These are phyloP conservation scores for Penicillium alfredii DNA, from an alignment of 495 filamentous ascomycete species.

Conservation along the genomic window DNA sequence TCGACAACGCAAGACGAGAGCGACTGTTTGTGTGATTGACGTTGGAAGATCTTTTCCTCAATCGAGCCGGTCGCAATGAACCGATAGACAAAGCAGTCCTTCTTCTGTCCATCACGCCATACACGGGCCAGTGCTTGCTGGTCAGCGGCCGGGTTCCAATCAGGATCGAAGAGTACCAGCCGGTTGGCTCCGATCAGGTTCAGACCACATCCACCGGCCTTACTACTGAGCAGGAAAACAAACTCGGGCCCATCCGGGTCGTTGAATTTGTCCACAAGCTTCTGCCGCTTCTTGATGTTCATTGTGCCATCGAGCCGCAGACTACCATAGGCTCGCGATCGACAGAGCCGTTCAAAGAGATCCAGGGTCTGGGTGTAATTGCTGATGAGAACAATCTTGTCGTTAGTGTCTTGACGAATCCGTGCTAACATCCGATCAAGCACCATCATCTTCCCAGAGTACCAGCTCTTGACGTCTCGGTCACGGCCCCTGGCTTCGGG, in stretches of 20 bases:
- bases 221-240: constrained; percentile 90
- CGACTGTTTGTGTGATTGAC: constrained; percentile 96
- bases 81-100: constrained; percentile 98
- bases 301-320: constrained; percentile 93
- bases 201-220: constrained; percentile 93
- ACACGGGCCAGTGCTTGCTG: constrained; percentile 96
- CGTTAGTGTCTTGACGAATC: constrained; percentile 92
- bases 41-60: constrained; percentile 99
- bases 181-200: constrained; percentile 97
- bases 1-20: constrained; percentile 97
- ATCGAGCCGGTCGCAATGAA: constrained; percentile 98
- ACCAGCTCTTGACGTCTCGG: constrained; percentile 90
- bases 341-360: constrained; percentile 88
- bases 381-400: constrained; percentile 98
- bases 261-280: constrained; percentile 98
- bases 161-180: constrained; percentile 93
- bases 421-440: constrained; percentile 97
- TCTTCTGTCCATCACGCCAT: constrained; percentile 98
- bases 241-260: constrained; percentile 87
- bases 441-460: constrained; percentile 97
- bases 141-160: constrained; percentile 99
- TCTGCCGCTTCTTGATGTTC: constrained; percentile 94
- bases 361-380: constrained; percentile 98
- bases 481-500: constrained; percentile 85
- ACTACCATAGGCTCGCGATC: constrained; percentile 73